Conservation (phyloP, 768 basidiomycete species). For the Trametes punicea region DNA sequence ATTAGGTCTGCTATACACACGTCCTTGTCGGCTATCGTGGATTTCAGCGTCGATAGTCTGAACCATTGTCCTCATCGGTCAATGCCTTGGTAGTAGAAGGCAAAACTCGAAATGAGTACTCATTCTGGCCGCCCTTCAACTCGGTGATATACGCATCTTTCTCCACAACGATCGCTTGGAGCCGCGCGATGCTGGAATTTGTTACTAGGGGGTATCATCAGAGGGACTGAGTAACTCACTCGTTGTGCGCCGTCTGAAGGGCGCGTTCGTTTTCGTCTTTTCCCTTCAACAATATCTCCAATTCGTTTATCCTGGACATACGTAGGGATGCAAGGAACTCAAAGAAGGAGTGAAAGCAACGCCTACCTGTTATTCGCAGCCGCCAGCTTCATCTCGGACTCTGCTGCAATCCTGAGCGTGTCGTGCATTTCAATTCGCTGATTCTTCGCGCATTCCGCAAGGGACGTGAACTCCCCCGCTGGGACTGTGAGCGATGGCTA, state of each 20-base stretch:
- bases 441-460: constrained; percentile 17
- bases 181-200: constrained; percentile 1
- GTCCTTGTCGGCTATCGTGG: not conserved
- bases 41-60: not conserved
- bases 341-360: not conserved
- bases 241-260: not conserved
- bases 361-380: constrained; percentile 16
- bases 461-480: constrained; percentile 16
- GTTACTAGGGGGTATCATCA: not conserved
- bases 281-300: not conserved
- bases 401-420: constrained; percentile 16
- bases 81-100: not conserved
- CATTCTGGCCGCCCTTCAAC: constrained; percentile 3
- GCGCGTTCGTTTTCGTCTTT: constrained; percentile 16
- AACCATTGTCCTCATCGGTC: too few species aligned
- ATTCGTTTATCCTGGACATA: constrained; percentile 5
- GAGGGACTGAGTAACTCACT: constrained; percentile 7
- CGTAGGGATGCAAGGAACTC: not conserved
- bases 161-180: not conserved
- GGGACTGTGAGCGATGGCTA: not conserved
- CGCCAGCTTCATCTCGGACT: constrained; percentile 17
- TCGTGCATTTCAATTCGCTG: constrained; percentile 23
- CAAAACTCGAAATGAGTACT: constrained; percentile 6
- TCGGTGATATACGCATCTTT: constrained; percentile 2
- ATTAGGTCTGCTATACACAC: not conserved